These are phyloP conservation scores for Anthostomella pinea DNA, from an alignment of 2,329 filamentous ascomycete genomes.

Conservation along the genomic window DNA sequence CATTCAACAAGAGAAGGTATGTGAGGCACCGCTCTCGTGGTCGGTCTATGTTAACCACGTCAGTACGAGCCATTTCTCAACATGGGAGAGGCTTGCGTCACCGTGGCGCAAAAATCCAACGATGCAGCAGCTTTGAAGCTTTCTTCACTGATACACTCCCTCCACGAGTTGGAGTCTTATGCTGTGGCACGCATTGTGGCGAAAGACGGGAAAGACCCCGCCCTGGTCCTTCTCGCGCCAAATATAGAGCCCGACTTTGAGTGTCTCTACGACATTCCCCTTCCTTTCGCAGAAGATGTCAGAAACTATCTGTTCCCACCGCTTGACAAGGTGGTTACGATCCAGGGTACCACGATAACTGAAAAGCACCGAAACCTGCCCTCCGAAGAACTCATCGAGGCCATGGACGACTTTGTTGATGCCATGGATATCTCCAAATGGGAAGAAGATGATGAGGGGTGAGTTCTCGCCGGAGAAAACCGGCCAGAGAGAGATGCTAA, in stretches of 20 bases:
- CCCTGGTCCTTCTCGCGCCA: conserved; percentile 76
- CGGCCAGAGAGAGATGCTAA: conserved; percentile 34
- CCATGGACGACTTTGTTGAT: conserved; percentile 91
- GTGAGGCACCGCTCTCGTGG: conserved; percentile 7
- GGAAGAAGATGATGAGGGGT: conserved; percentile 73
- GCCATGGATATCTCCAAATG: conserved; percentile 80
- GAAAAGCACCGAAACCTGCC: conserved; percentile 85
- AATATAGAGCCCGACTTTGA: conserved; percentile 76
- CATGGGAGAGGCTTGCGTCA: conserved; percentile 77
- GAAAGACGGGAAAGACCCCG: conserved; percentile 78
- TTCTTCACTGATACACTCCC: conserved; percentile 84
- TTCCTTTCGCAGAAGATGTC: conserved; percentile 92
- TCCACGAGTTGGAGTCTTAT: conserved; percentile 81
- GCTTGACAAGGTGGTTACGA: conserved; percentile 79
- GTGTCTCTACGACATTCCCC: conserved; percentile 81
- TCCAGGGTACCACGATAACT: conserved; percentile 76
- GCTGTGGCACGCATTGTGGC: conserved; percentile 81
- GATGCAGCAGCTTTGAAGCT: conserved; percentile 80
- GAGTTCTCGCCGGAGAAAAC: conserved; percentile 23
- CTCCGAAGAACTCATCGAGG: conserved; percentile 65
- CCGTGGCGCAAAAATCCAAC: conserved; percentile 73
- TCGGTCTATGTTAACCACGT: conserved; percentile 16
- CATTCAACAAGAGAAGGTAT: conserved; percentile 66
- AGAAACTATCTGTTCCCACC: conserved; percentile 89
- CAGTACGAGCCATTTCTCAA: conserved; percentile 82